Percentiles rank a stretch among this genome's conserved stretches.
Conservation (phyloP, 768 basidiomycete genomes). For the Hirschioporus abietinus region DNA sequence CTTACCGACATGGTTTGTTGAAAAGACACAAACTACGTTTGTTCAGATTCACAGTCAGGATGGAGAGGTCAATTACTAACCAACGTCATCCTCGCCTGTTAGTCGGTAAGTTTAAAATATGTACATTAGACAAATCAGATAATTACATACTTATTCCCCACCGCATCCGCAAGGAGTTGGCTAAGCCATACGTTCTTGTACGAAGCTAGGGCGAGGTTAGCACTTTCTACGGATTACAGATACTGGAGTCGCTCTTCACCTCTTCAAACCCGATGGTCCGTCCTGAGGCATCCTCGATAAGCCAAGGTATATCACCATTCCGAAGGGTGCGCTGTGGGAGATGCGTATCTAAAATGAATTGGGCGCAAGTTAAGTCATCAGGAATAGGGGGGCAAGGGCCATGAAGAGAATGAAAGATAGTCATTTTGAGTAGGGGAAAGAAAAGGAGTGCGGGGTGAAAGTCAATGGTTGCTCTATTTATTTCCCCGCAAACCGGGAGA, state of each 20-base stretch:
- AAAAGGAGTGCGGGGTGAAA: background rate
- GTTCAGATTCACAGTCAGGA: background rate
- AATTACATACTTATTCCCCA: constrained; percentile 42
- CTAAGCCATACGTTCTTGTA: constrained; percentile 43
- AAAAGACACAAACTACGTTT: constrained; percentile 51
- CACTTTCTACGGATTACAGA: background rate
- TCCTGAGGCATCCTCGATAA: constrained; percentile 54
- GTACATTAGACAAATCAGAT: background rate
- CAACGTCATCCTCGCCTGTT: constrained; percentile 46
- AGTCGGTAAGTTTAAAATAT: constrained; percentile 8
- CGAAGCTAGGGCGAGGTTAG: constrained; percentile 30
- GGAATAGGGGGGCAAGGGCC: constrained; percentile 41
- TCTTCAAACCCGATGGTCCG: constrained; percentile 38
- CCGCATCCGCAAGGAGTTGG: constrained; percentile 45
- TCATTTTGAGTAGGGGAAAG: constrained; percentile 11
- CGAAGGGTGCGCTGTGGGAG: constrained; percentile 40
- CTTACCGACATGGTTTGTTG: constrained; percentile 62
- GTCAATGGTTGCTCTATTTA: background rate
- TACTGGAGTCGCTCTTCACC: constrained; percentile 26
- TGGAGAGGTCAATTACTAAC: constrained; percentile 26
- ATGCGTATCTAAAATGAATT: constrained; percentile 52
- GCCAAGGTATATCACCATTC: constrained; percentile 42
- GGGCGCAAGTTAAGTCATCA: constrained; percentile 58
- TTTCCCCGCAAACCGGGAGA: background rate
- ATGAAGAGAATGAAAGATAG: constrained; percentile 18